phyloP scores from a whole-genome alignment of 2,329 filamentous ascomycete genomes.

The Neofusicoccum ribis region DNA sequence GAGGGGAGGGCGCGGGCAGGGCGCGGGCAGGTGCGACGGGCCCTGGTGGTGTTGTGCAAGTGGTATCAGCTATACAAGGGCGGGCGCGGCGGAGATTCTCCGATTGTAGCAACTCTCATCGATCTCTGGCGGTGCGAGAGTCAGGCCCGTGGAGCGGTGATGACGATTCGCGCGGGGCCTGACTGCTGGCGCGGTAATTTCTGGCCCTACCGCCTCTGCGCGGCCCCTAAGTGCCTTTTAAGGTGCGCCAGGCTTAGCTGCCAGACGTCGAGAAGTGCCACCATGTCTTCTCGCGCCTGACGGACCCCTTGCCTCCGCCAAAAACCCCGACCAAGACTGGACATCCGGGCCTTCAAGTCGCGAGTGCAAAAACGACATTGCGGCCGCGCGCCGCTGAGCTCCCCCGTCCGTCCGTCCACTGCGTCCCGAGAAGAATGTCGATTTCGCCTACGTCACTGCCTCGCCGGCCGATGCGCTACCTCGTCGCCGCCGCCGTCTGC shows the following conservation, averaged over 20 bases:
- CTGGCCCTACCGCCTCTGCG: conserved; percentile 7
- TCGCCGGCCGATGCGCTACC: conserved; percentile 19
- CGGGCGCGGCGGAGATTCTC: neutral
- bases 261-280: conserved; percentile 11
- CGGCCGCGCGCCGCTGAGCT: conserved; percentile 20
- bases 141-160: conserved; percentile 7
- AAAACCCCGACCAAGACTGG: neutral
- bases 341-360: neutral
- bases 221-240: conserved; percentile 8
- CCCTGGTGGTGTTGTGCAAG: neutral
- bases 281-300: conserved; percentile 17
- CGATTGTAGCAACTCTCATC: conserved; percentile 1
- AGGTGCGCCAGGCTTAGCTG: neutral
- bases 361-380: conserved; percentile 4
- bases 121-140: conserved; percentile 17
- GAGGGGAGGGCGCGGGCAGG: neutral
- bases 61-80: conserved; percentile 6
- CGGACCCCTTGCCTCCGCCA: conserved; percentile 16
- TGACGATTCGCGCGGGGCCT: conserved; percentile 9
- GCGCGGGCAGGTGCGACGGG: neutral
- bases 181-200: conserved; percentile 8
- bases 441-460: conserved; percentile 21
- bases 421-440: conserved; percentile 11
- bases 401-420: neutral
- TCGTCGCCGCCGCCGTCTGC: conserved; percentile 15